phyloP scores from a whole-genome alignment of 306 rosid species.

The Fagus sylvatica region DNA sequence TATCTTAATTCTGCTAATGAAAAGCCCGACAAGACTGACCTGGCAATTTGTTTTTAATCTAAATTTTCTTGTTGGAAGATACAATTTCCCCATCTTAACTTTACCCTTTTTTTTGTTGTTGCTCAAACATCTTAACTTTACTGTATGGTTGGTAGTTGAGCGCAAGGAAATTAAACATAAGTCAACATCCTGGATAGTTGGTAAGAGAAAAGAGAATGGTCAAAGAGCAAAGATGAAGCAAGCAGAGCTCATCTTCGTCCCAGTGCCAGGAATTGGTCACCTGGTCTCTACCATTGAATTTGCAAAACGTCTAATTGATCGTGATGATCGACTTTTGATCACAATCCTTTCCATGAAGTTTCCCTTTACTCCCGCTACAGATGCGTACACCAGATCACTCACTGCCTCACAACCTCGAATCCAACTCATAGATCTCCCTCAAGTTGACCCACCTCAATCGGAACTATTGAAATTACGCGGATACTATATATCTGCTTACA shows the following conservation, averaged over 20 bases:
- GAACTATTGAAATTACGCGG: conserved; percentile 29
- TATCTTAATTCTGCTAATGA: too few species aligned
- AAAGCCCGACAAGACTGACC: too few species aligned
- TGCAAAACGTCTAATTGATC: conserved; percentile 39
- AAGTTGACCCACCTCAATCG: conserved; percentile 32
- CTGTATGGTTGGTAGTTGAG: too few species aligned
- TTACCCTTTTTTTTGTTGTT: too few species aligned
- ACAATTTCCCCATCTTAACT: too few species aligned
- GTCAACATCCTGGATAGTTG: not conserved
- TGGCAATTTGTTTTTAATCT: too few species aligned
- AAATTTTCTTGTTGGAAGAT: too few species aligned
- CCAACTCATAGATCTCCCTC: conserved; percentile 49
- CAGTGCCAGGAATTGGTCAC: conserved; percentile 53
- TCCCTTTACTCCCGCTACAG: conserved; percentile 19
- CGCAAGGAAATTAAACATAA: too few species aligned
- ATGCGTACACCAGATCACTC: conserved; percentile 41
- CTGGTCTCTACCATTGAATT: conserved; percentile 46
- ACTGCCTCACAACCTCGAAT: conserved; percentile 38
- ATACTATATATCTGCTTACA: conserved; percentile 17
- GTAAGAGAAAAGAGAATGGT: not conserved
- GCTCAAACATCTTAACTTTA: too few species aligned
- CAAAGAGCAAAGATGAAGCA: conserved; percentile 15
- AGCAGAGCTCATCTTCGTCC: conserved; percentile 47
- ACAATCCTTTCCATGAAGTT: conserved; percentile 44
- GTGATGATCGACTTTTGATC: conserved; percentile 33